Evolutionary conservation across 768 basidiomycete genomes (phyloP), one percentile per base, ranked within the genome.

Genomic region (Termitomyces sp.): DNA sequence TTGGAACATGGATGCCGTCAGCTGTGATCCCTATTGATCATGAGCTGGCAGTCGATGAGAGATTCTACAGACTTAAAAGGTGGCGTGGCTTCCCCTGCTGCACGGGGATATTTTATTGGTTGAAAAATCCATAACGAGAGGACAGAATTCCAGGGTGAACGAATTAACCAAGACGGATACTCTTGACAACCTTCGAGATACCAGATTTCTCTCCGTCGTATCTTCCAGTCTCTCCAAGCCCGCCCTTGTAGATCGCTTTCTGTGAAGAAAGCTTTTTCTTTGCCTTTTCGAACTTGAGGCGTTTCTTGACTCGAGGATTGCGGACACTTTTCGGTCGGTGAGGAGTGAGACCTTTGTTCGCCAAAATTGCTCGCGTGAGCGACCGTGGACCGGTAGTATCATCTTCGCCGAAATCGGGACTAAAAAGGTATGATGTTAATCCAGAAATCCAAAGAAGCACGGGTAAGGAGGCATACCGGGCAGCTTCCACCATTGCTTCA

Each of bases 241-340:
- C 95, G 54, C 94, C 93, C 70, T 89, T 95, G 83, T 86, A 98
- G n/a, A 95, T 81, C 18, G 95, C 86, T 72, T 92, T 90, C 72
- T 95, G 93, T 24, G 91, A 94, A 30, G 88, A 75, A 14, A 98
- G 76, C 74, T 88, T 93, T 76, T 91, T 94, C 80, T 96, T 92
- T 62, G 95, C 96, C 75, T 97, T 89, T 68, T 95, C 95, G 79
- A 88, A 98, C 68, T 82, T 88, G 74, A 88, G 82, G 34, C 93
- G 84, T 72, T 99, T 99, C 84, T 98, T 98, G 73, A 98, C 95
- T 60, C 97, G 86, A 42, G 96, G 95, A 76, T 99, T 99, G 63
- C 95, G 92, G 37, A 93, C 92, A 55, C 82, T 81, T 75, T 98
- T 98, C 43, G 90, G 77, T 56, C 97, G 85, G 60, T 81, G 86